A percentile compares a stretch with the other conserved stretches of the same genome.
Conservation (phyloP, 306 rosid genomes). For the Crataegus laevigata region DNA sequence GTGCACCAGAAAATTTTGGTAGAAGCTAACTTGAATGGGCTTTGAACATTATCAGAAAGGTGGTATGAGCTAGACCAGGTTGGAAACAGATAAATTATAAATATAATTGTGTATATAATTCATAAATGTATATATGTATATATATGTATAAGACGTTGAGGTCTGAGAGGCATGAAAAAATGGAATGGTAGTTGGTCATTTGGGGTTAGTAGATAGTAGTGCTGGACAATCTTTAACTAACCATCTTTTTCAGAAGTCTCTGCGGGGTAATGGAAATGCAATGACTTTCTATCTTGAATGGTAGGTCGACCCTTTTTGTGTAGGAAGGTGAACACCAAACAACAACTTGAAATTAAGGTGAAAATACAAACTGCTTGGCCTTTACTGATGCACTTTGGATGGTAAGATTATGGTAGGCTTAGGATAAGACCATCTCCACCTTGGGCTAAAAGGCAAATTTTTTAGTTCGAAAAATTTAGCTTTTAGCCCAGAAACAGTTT, state of each 20-base stretch:
- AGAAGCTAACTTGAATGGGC: not conserved
- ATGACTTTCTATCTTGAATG: slow-evolving; percentile 2
- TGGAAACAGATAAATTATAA: not conserved
- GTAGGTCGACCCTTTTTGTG: not conserved
- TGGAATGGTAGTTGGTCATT: slow-evolving; percentile 10
- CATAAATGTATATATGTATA: not conserved
- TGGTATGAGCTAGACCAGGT: not conserved
- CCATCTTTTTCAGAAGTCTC: not conserved
- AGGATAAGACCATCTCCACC: too few species aligned
- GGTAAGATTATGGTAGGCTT: not conserved
- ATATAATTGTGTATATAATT: not conserved
- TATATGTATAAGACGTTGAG: not conserved
- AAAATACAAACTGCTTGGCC: not conserved
- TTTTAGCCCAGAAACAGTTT: too few species aligned
- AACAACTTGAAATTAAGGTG: not conserved
- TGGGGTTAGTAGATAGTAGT: not conserved
- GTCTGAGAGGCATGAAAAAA: not conserved
- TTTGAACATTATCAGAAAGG: not conserved
- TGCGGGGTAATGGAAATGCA: not conserved
- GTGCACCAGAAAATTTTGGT: not conserved
- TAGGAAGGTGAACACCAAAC: not conserved
- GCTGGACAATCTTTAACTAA: slow-evolving; percentile 4
- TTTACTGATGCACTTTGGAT: not conserved
- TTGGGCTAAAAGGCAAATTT: too few species aligned
- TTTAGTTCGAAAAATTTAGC: too few species aligned